Evolutionary conservation across 2,329 filamentous ascomycete genomes (phyloP), one percentile per base, ranked within the genome.

Genomic region (Diplodia intermedia): DNA sequence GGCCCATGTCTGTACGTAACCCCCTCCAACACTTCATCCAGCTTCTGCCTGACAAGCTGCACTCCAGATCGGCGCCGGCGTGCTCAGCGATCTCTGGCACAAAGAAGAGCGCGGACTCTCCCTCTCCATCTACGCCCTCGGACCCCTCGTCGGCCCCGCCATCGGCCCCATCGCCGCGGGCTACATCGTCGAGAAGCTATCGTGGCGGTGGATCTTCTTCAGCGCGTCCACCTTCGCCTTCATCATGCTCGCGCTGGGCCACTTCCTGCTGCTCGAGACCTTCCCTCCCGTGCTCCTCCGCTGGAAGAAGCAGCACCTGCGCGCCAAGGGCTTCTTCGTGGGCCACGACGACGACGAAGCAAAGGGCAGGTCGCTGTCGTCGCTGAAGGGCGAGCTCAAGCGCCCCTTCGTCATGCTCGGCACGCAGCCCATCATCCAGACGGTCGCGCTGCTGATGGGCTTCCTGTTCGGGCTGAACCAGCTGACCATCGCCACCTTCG

Each of bases 401-500:
- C 68, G 70, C 20, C 70, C 70, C 7, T 62, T 71, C 40, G 26
- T 66, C 8, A 68, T 71, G 65, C 67, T 71, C n/a, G 70, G 69
- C 52, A 68, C 70, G 23, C 68, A 71, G 40, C 70, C 65, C 61
- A 71, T 71, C 63, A 69, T 90, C 31, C 86, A 88, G 71, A 74
- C 0, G 77, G 81, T 15, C 91, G 85, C 87, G 12, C 88, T 89
- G 68, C 83, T 90, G 31, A 86, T 88, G 72, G 88, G 84, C 0
- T 86, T 87, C 70, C 77, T 86, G 14, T 90, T 89, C 70, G 88
- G 89, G 0, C 75, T 88, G 0, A 84, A 90, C 73, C 90, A 90
- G 67, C 84, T 91, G 23, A 81, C 88, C 38, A 82, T 91, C 0
- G 85, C 86, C 0, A 89, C 85, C 1, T 90, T 89, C 70, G 85